These are phyloP conservation scores for Drechslerella coelobrocha DNA, from an alignment of 2,329 filamentous ascomycete genomes.

Conservation along the genomic window DNA sequence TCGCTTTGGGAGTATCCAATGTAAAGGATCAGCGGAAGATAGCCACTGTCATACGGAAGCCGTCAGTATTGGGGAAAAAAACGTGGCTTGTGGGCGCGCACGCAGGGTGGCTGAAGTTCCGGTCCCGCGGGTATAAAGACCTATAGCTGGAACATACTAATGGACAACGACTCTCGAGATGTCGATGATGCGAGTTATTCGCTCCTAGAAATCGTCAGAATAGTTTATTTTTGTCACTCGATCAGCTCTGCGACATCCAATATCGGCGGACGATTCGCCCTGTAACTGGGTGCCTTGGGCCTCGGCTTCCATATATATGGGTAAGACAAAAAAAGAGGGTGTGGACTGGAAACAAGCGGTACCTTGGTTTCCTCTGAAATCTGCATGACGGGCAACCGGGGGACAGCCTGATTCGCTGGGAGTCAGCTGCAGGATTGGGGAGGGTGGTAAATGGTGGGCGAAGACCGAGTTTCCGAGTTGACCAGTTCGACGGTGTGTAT, in stretches of 20 bases:
- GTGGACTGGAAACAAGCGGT: slow-evolving; percentile 1
- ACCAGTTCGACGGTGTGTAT: slow-evolving; percentile 26
- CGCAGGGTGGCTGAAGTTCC: slow-evolving; percentile 15
- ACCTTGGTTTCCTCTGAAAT: slow-evolving; percentile 51
- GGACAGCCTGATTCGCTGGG: slow-evolving; percentile 28
- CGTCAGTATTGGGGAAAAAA: slow-evolving; percentile 17
- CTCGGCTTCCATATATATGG: too few relatives aligned
- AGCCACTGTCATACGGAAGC: slow-evolving; percentile 37
- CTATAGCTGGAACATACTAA: slow-evolving; percentile 46
- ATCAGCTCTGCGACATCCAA: slow-evolving; percentile 17
- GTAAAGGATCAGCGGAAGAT: slow-evolving; percentile 48
- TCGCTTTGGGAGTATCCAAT: slow-evolving; percentile 49
- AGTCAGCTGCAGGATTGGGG: background rate
- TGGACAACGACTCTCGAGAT: slow-evolving; percentile 47
- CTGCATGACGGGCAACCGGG: slow-evolving; percentile 30
- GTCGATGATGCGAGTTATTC: slow-evolving; percentile 49
- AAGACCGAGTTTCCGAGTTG: slow-evolving; percentile 41
- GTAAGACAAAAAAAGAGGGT: slow-evolving; percentile 1
- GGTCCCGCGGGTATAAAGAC: slow-evolving; percentile 13
- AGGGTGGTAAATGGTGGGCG: slow-evolving; percentile 11
- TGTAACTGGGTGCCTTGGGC: too few relatives aligned
- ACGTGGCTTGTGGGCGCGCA: slow-evolving; percentile 7
- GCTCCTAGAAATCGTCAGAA: slow-evolving; percentile 38
- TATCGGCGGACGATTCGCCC: too few relatives aligned
- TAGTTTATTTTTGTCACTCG: slow-evolving; percentile 8